phyloP scores from a whole-genome alignment of 768 basidiomycete genomes.

The Piloderma croceum region DNA sequence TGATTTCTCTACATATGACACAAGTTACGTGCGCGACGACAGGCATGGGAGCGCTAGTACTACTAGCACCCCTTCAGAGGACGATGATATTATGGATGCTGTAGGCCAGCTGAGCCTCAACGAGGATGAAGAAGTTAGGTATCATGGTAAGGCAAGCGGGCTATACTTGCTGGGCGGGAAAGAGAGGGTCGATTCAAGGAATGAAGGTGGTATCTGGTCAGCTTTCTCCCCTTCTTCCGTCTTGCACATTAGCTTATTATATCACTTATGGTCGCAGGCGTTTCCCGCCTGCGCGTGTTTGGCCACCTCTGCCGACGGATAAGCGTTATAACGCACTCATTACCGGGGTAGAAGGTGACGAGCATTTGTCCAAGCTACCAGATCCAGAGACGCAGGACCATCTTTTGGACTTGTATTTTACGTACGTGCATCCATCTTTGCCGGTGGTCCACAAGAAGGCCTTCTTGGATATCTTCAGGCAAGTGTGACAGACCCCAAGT shows the following conservation, averaged over 20 bases:
- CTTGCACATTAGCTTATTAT: conserved; percentile 5
- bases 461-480: conserved; percentile 64
- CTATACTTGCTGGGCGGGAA: conserved; percentile 64
- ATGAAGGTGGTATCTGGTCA: conserved; percentile 73
- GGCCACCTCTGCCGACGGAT: conserved; percentile 55
- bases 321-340: conserved; percentile 17
- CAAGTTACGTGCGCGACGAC: no score
- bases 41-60: no score
- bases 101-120: conserved; percentile 84
- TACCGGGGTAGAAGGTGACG: conserved; percentile 29
- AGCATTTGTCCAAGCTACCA: conserved; percentile 46
- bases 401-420: conserved; percentile 73
- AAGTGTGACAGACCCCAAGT: no score
- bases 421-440: conserved; percentile 72
- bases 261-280: conserved; percentile 41
- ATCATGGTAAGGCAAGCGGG: conserved; percentile 82
- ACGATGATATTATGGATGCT: conserved; percentile 55
- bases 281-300: conserved; percentile 85
- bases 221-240: conserved; percentile 19
- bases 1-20: no score
- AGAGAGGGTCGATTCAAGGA: conserved; percentile 57
- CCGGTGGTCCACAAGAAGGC: conserved; percentile 70
- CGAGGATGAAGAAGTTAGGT: conserved; percentile 80
- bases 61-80: no score
- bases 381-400: conserved; percentile 54